Base-by-base conservation (phyloP, 208 protist genomes). In the Trypanosoma brucei region DNA sequence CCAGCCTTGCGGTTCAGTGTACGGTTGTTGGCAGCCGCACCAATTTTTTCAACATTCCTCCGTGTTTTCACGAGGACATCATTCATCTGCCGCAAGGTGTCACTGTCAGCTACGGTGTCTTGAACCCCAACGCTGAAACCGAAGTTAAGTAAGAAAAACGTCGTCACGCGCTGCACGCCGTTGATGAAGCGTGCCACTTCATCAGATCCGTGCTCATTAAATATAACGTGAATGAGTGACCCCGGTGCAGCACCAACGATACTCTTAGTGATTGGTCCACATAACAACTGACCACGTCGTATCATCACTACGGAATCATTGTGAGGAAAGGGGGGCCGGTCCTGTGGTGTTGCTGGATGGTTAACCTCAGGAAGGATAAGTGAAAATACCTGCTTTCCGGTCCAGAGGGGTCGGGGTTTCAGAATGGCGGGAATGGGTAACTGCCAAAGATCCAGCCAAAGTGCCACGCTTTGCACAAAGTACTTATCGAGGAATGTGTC, bases 331-430 rank as follows among this genome's bases (percentile, higher is more conserved):
- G 77, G 83, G 33, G 81, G 79, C 50, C 80, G 81, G 37, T 80
- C 65, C 22, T 84, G 79, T 42, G 75, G 70, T 36, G 74, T 81
- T 46, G 74, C 68, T 9, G 79, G 60, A 44, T 98, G 72, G 73
- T 98, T 98, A 40, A 98, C 88, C 52, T 94, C 76, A 0, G 98
- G 97, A n/a, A 99, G 81, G 46, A 99, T 86, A 13, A 99, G 63
- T 11, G 95, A 98, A 70, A 99, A 98, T 30, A 99, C 59, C 82
- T 99, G 98, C 90, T 99, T 99, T 50, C 99, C 99, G 1, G 98
- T 99, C 98, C 99, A 99, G 7, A 99, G 71, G 34, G 87, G 90
- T 33, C 86, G 79, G 56, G 73, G 98, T 79, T 99, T 99, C 11
- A 99, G 68, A 51, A 99, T 98, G 36, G 98, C 97, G 6, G 99